Evolutionary conservation across 371 early-diverging fungal species (phyloP).

Genomic region (Mucor lusitanicus): DNA sequence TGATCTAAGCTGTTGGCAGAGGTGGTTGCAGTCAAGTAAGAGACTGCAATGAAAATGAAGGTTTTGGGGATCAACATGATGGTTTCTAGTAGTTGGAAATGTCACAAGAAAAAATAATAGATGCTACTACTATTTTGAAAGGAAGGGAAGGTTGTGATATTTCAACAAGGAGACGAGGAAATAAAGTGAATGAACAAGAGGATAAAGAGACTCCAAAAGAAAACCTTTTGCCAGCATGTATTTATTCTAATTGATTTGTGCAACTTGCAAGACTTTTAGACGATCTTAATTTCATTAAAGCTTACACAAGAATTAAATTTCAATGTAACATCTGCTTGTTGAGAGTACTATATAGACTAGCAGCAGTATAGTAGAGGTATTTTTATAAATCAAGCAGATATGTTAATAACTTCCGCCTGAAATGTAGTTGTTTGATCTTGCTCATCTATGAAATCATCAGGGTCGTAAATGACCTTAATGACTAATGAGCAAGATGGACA

Average conservation of each 20-base stretch:
- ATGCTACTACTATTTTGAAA: not conserved
- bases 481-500: conserved; percentile 98
- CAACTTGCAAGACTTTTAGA: not conserved
- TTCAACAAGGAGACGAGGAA: not conserved
- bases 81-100: not conserved
- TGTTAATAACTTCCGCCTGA: conserved; percentile 31
- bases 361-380: too few species aligned
- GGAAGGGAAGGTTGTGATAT: not conserved
- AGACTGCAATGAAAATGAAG: conserved; percentile 12
- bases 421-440: conserved; percentile 40
- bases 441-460: conserved; percentile 62
- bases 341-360: not conserved
- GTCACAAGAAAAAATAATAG: not conserved
- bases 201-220: not conserved
- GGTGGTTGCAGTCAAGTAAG: conserved; percentile 8
- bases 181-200: not conserved
- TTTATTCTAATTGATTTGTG: conserved; percentile 10
- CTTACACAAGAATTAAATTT: conserved; percentile 1
- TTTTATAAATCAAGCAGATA: not conserved
- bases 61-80: conserved; percentile 5
- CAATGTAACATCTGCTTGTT: conserved; percentile 1
- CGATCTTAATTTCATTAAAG: not conserved
- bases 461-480: conserved; percentile 85
- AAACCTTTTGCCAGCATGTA: not conserved
- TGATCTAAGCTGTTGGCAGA: conserved; percentile 10